phyloP scores from a whole-genome alignment of 2,329 filamentous ascomycete genomes.

The Colletotrichum paranaense region DNA sequence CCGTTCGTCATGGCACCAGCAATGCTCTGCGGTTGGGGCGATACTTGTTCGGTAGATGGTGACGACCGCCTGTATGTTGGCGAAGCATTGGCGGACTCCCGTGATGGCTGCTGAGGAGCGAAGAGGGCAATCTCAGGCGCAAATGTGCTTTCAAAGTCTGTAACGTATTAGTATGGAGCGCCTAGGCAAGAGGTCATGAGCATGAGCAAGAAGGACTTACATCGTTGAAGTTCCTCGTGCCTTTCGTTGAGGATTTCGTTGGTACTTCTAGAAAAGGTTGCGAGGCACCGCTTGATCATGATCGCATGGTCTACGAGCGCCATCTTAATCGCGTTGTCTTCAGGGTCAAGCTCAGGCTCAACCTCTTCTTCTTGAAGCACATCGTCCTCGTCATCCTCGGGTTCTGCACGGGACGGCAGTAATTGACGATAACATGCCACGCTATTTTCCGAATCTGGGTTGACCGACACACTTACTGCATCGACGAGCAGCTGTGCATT shows the following conservation, averaged over 20 bases:
- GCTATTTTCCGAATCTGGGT: slow-evolving; percentile 78
- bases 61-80: slow-evolving; percentile 62
- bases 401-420: slow-evolving; percentile 64
- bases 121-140: slow-evolving; percentile 74
- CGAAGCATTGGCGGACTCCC: slow-evolving; percentile 55
- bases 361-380: slow-evolving; percentile 54
- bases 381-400: slow-evolving; percentile 48
- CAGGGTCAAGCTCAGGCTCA: slow-evolving; percentile 64
- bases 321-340: slow-evolving; percentile 85
- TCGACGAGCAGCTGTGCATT: slow-evolving; percentile 77
- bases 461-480: slow-evolving; percentile 81
- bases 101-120: slow-evolving; percentile 59
- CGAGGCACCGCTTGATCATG: slow-evolving; percentile 84
- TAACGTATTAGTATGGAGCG: slow-evolving; percentile 19
- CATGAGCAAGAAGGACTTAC: slow-evolving; percentile 59
- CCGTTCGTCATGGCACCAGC: slow-evolving; percentile 48
- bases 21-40: slow-evolving; percentile 44
- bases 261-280: slow-evolving; percentile 72
- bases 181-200: not conserved
- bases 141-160: slow-evolving; percentile 72
- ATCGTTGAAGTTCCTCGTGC: slow-evolving; percentile 70
- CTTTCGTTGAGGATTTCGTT: slow-evolving; percentile 67
- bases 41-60: slow-evolving; percentile 52
- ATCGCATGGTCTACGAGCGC: slow-evolving; percentile 90
- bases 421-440: slow-evolving; percentile 83